phyloP scores from a whole-genome alignment of 2,329 filamentous ascomycete species.

The Fusarium virguliforme region DNA sequence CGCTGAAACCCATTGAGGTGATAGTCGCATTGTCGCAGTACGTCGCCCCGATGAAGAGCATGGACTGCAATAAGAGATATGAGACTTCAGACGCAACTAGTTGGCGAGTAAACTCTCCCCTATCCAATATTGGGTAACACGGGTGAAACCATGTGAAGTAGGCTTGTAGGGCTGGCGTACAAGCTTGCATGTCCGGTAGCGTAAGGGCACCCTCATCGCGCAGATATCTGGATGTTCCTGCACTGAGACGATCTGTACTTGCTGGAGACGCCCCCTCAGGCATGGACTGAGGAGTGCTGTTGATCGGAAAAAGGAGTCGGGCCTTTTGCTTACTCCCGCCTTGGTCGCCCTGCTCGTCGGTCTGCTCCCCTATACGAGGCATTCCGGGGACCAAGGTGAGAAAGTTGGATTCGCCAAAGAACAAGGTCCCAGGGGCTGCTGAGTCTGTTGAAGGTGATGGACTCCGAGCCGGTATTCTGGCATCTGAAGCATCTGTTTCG shows the following conservation, averaged over 20 bases:
- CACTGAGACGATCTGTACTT: conserved; percentile 59
- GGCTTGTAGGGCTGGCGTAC: conserved; percentile 63
- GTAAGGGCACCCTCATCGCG: conserved; percentile 62
- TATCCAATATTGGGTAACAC: conserved; percentile 69
- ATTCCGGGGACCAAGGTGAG: conserved; percentile 55
- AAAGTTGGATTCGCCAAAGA: conserved; percentile 60
- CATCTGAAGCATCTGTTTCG: conserved; percentile 6
- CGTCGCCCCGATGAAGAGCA: conserved; percentile 70
- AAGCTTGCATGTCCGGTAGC: conserved; percentile 61
- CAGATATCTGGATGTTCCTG: conserved; percentile 65
- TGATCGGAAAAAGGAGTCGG: conserved; percentile 53
- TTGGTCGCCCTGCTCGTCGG: conserved; percentile 7
- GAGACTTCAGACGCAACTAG: conserved; percentile 63
- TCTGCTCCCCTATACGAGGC: conserved; percentile 22
- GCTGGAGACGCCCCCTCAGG: conserved; percentile 36
- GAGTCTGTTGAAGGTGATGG: conserved; percentile 44
- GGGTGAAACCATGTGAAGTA: conserved; percentile 73
- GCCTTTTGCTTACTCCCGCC: conserved; percentile 40
- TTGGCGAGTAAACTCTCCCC: conserved; percentile 59
- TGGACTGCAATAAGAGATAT: conserved; percentile 66
- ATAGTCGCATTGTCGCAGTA: conserved; percentile 66
- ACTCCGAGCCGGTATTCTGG: conserved; percentile 29
- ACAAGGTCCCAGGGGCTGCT: conserved; percentile 50
- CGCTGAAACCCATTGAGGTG: conserved; percentile 62
- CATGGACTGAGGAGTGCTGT: conserved; percentile 47